Base-by-base conservation (phyloP, 768 basidiomycete genomes). In the Termitomyces heimii region DNA sequence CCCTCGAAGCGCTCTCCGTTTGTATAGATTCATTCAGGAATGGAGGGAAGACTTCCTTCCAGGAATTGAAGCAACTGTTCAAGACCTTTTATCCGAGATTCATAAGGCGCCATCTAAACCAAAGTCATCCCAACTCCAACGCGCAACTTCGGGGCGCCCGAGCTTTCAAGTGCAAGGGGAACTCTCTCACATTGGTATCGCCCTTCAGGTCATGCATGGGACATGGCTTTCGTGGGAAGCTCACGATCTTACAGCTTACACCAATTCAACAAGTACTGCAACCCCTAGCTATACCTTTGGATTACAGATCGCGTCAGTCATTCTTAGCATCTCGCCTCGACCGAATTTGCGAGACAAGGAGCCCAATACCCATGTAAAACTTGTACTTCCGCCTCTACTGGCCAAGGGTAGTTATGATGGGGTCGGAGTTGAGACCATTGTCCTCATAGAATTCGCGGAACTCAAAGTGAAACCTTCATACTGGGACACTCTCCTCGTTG, bases 141-240 rank as follows among this genome's bases (percentile, higher is more conserved):
- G 69, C 31, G 58, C 58, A 18, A 63, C 66, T 29, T 61, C 70
- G 16, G 66, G 66, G 29, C 64, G 49, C 31, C 66, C 70, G 53
- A 67, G 70, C 8, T 61, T 83, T 32, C 80, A 85, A 45, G 56
- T 89, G 16, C 81, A 87, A 59, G 75, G 79, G 5, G 75, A 77
- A 28, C 55, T 91, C 9, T 64, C 68, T 5, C 78, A 78, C 22
- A 66, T 84, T 24, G 79, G 80, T 26, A 74, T 91, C 9, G 81
- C 82, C 4, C 77, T 94, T 6, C 91, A 92, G 63, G 84, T 93
- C 40, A 91, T 93, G 87, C 89, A 86, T 59, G 90, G 89, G 20
- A 93, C 90, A 1, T 94, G 91, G 91, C 70, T 93, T 32, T 85
- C 88, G 8, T 92, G 86, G 88, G 81, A 85, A 56, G 70, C 84